phyloP scores from a whole-genome alignment of 73 alveolate species.

The Tetrahymena elliotti region DNA sequence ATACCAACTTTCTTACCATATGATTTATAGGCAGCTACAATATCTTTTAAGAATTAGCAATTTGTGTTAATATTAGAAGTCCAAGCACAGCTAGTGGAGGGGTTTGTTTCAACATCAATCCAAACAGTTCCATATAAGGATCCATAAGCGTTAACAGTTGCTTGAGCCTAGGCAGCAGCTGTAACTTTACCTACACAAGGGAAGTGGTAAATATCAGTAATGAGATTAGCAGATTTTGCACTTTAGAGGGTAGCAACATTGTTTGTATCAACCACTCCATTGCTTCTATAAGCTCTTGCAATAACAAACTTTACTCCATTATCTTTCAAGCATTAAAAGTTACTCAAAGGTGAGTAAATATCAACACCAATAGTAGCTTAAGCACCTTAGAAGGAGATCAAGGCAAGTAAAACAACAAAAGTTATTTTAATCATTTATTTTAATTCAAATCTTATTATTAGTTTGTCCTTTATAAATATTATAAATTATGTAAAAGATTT shows the following conservation, averaged over 20 bases:
- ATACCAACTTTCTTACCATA: conserved; percentile 59
- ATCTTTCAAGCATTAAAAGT: conserved; percentile 41
- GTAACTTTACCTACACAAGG: conserved; percentile 47
- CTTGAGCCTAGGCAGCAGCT: conserved; percentile 36
- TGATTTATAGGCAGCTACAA: conserved; percentile 34
- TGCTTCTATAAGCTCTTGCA: conserved; percentile 58
- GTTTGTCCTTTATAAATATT: too few species aligned
- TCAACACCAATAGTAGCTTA: conserved; percentile 29
- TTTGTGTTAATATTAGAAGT: conserved; percentile 40
- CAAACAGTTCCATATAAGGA: conserved; percentile 57
- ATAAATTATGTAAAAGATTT: too few species aligned
- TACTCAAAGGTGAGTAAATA: conserved; percentile 8
- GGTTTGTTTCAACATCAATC: conserved; percentile 70
- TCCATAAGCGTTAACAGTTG: conserved; percentile 31
- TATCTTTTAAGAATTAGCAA: conserved; percentile 39
- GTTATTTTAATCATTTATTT: not conserved
- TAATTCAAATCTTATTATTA: too few species aligned
- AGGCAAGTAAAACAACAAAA: not conserved
- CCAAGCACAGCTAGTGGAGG: conserved; percentile 63
- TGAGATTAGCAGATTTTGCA: conserved; percentile 60
- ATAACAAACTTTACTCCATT: conserved; percentile 53
- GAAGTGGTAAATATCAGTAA: conserved; percentile 72
- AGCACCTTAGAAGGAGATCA: not conserved
- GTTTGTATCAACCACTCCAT: conserved; percentile 59
- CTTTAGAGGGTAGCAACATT: conserved; percentile 42